These are phyloP conservation scores for Scheffersomyces lignosus DNA, from an alignment of 805 yeast species.

Conservation along the genomic window DNA sequence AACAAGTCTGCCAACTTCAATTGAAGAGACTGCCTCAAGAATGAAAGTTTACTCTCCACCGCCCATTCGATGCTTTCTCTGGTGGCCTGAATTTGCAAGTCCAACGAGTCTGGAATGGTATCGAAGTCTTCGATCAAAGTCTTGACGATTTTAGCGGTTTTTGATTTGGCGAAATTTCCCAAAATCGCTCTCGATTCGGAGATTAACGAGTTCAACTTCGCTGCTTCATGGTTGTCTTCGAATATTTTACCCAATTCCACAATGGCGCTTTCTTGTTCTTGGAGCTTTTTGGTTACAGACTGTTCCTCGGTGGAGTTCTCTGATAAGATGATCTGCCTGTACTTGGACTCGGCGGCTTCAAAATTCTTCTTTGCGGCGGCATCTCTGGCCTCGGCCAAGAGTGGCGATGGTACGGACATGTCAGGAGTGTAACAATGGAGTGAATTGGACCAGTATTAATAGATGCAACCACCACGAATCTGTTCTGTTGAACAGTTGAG, in stretches of 20 bases:
- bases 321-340: conserved; percentile 46
- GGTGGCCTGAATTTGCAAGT: conserved; percentile 70
- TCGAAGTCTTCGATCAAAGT: conserved; percentile 79
- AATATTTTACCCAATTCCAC: conserved; percentile 75
- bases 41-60: conserved; percentile 74
- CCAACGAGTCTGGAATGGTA: conserved; percentile 57
- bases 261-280: conserved; percentile 64
- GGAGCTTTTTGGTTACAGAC: conserved; percentile 27
- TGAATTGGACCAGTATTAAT: background rate
- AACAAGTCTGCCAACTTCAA: conserved; percentile 77
- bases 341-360: conserved; percentile 59
- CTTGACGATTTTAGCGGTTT: conserved; percentile 88
- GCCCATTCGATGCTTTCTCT: conserved; percentile 89
- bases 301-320: conserved; percentile 8
- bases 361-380: conserved; percentile 51
- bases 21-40: conserved; percentile 84
- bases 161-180: conserved; percentile 84
- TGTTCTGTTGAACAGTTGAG: too few relatives aligned
- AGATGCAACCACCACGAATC: too few relatives aligned
- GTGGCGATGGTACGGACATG: conserved; percentile 22
- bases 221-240: conserved; percentile 46
- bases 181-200: conserved; percentile 68
- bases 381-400: conserved; percentile 60
- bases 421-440: conserved; percentile 1
- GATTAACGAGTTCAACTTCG: conserved; percentile 60